phyloP scores from a whole-genome alignment of 2,329 filamentous ascomycete genomes.

The Sclerotinia glacialis region DNA sequence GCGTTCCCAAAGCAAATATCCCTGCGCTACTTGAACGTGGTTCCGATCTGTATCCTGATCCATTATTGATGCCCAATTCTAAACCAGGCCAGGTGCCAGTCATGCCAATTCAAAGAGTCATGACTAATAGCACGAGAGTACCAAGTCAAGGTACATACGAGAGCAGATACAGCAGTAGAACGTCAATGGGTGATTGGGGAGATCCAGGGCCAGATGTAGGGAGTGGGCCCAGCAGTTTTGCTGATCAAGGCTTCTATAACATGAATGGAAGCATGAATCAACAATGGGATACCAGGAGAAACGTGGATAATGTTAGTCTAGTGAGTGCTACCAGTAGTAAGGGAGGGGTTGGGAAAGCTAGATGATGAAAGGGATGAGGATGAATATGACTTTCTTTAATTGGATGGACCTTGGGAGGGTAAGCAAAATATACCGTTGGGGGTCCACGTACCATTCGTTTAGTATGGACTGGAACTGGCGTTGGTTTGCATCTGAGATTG shows the following conservation, averaged over 20 bases:
- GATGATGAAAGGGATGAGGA: constrained; percentile 22
- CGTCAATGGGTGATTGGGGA: constrained; percentile 45
- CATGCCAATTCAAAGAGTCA: neutral
- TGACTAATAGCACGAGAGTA: constrained; percentile 17
- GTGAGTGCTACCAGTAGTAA: constrained; percentile 27
- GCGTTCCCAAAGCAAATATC: constrained; percentile 19
- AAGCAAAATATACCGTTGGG: constrained; percentile 21
- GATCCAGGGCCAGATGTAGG: constrained; percentile 56
- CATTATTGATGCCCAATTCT: neutral
- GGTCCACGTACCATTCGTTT: constrained; percentile 15
- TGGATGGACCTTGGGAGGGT: constrained; percentile 11
- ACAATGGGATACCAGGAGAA: constrained; percentile 22
- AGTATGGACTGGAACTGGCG: constrained; percentile 17
- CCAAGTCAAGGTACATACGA: constrained; percentile 26
- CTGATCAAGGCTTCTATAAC: constrained; percentile 15
- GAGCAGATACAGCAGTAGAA: constrained; percentile 35
- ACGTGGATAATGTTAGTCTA: constrained; percentile 28
- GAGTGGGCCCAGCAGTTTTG: constrained; percentile 8
- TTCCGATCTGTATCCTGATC: constrained; percentile 10
- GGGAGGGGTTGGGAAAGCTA: constrained; percentile 34
- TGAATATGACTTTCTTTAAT: constrained; percentile 20
- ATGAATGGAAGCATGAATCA: constrained; percentile 17
- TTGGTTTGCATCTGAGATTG: neutral
- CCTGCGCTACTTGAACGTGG: constrained; percentile 2
- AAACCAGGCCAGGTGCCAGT: constrained; percentile 2